Evolutionary conservation across 106 monocot species (phyloP).

Genomic region (Apostasia ramifera): DNA sequence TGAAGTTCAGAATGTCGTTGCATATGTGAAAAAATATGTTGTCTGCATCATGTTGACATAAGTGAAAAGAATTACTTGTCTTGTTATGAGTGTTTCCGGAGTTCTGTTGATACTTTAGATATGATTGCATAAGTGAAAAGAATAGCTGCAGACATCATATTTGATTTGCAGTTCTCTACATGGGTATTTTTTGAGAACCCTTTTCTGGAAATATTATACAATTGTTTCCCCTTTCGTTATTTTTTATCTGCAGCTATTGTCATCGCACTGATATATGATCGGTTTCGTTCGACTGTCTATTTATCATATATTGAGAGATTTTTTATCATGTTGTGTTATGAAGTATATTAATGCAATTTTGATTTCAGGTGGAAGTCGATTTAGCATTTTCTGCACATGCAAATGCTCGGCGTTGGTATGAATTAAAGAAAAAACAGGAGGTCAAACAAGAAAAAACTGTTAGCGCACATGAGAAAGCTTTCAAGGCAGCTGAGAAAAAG

Average conservation of each 20-base stretch:
- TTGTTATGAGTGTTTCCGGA: neutral
- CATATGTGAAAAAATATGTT: neutral
- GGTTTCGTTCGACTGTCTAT: neutral
- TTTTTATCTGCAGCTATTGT: neutral
- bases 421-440: constrained; percentile 95
- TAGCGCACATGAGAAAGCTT: constrained; percentile 95
- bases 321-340: constrained; percentile 1
- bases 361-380: constrained; percentile 89
- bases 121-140: too few species aligned
- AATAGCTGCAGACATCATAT: too few species aligned
- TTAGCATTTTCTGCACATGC: constrained; percentile 95
- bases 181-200: too few species aligned
- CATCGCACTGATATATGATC: too few species aligned
- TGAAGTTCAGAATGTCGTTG: neutral
- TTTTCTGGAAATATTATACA: neutral
- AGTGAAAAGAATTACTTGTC: neutral
- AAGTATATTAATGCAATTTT: neutral
- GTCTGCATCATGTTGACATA: neutral
- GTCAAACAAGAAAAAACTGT: constrained; percentile 90
- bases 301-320: neutral
- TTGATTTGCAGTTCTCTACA: too few species aligned
- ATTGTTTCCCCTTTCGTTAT: neutral
- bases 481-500: constrained; percentile 98
- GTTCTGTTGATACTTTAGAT: too few species aligned
- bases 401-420: constrained; percentile 95